Evolutionary conservation across 495 filamentous ascomycete genomes (phyloP).

Genomic region (Tuber borchii): DNA sequence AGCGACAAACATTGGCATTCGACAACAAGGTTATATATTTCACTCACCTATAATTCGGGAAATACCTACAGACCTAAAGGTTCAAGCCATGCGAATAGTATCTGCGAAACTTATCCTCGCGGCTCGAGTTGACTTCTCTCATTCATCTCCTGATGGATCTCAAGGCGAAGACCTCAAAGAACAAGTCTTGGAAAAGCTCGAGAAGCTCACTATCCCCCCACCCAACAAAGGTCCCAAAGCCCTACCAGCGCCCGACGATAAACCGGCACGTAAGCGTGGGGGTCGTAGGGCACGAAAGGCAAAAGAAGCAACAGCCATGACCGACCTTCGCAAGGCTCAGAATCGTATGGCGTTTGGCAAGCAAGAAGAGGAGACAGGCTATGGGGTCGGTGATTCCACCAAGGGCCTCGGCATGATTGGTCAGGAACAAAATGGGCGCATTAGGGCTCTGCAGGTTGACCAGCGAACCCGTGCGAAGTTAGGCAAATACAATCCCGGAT

Average conservation of each 20-base stretch:
- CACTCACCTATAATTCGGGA: slow-evolving; percentile 78
- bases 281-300: slow-evolving; percentile 86
- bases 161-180: slow-evolving; percentile 76
- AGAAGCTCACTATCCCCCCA: slow-evolving; percentile 89
- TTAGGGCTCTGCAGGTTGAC: slow-evolving; percentile 83
- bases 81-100: slow-evolving; percentile 92
- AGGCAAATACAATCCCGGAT: slow-evolving; percentile 91
- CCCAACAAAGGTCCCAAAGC: slow-evolving; percentile 83
- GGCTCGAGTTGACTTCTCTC: slow-evolving; percentile 80
- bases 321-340: slow-evolving; percentile 89
- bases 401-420: slow-evolving; percentile 93
- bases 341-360: slow-evolving; percentile 95
- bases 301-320: slow-evolving; percentile 96
- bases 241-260: slow-evolving; percentile 90
- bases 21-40: slow-evolving; percentile 90
- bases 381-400: slow-evolving; percentile 78
- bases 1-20: slow-evolving; percentile 86
- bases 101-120: slow-evolving; percentile 88
- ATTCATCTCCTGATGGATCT: slow-evolving; percentile 71
- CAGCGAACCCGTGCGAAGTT: slow-evolving; percentile 86
- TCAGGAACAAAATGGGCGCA: slow-evolving; percentile 73
- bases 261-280: slow-evolving; percentile 86
- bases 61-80: slow-evolving; percentile 78
- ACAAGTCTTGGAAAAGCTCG: slow-evolving; percentile 78
- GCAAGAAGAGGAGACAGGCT: slow-evolving; percentile 90